Evolutionary conservation across 768 basidiomycete genomes (phyloP), one percentile per base, ranked within the genome.

Genomic region (Nidularia pulvinata): DNA sequence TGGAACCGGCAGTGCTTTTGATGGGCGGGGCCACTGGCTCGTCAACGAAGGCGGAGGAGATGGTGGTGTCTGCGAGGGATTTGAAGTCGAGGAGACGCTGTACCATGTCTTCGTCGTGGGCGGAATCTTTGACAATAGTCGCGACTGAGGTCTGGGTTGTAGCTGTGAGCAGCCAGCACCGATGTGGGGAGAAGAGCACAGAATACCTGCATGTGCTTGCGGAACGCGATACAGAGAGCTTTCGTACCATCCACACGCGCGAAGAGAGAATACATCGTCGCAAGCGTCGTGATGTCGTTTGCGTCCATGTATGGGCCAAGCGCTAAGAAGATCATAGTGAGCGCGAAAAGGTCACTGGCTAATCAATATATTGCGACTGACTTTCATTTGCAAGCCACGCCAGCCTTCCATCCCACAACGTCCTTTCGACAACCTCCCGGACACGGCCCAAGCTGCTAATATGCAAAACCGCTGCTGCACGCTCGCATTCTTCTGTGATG

Each of bases 31-130:
- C 33, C 13, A 59, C 45, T 59, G 65, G 59, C 47, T 79, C 77
- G 49, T 77, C 69, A 14, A 78, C 60, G 66, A 93, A 92, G 37
- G 83, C 77, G 0, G 67, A 65, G 4, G 61, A 61, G 36, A 88
- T 74, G 5, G 82, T 69, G 0, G 65, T 62, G 58, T 89, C 82
- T 2, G 80, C 78, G 35, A 82, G 76, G 5, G 75, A 63, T 62
- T 89, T 91, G 71, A 91, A 83, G 7, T 80, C 71, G 35, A 94
- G 78, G 0, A 95, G 79, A 16, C 79, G 75, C 16, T 82, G 75
- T 3, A 95, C 86, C 91, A 95, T 94, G 16, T 80, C 74, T 9
- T 90, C 91, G 51, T 94, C 93, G 11, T 71, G 72, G 5, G 70
- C 69, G 3, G 60, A 57, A 60, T 91, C 86, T 46, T 78, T 81